phyloP scores from a whole-genome alignment of 2,329 filamentous ascomycete genomes.

The Penicillium olsonii region DNA sequence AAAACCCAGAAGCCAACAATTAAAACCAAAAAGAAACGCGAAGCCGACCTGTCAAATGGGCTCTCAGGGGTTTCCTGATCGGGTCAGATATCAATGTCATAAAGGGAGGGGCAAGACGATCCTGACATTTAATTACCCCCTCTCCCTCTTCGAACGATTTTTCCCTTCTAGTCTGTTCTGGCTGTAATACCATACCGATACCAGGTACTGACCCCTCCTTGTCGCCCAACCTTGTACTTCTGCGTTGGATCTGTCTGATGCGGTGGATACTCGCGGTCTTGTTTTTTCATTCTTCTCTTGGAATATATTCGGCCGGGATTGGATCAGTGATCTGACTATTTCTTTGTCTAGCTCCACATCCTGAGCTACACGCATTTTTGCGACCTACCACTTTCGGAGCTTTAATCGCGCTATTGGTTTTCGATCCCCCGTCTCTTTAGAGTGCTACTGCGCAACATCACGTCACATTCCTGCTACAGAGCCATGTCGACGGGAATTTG shows the following conservation, averaged over 20 bases:
- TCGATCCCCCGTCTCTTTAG: neutral
- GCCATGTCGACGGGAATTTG: constrained; percentile 3
- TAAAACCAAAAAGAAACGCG: constrained; percentile 16
- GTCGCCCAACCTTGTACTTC: constrained; percentile 13
- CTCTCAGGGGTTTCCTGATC: constrained; percentile 3
- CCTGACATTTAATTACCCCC: constrained; percentile 3
- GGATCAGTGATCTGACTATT: constrained; percentile 20
- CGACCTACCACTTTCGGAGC: constrained; percentile 7
- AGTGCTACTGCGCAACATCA: neutral
- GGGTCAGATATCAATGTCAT: neutral
- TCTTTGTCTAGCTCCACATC: constrained; percentile 24
- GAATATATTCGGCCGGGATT: constrained; percentile 3
- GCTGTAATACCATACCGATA: neutral
- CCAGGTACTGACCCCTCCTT: constrained; percentile 5
- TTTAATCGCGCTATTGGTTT: constrained; percentile 6
- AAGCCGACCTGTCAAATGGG: constrained; percentile 33
- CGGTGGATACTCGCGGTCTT: constrained; percentile 9
- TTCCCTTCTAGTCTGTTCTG: constrained; percentile 1
- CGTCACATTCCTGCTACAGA: neutral
- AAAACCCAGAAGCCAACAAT: constrained; percentile 3
- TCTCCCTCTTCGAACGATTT: neutral
- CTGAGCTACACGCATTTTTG: constrained; percentile 20
- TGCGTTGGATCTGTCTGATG: constrained; percentile 23
- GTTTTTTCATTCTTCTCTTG: constrained; percentile 4
- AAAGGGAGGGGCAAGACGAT: constrained; percentile 26